These are phyloP conservation scores for Colletotrichum ledebouriae DNA, from an alignment of 2,329 filamentous ascomycete species.

Conservation along the genomic window DNA sequence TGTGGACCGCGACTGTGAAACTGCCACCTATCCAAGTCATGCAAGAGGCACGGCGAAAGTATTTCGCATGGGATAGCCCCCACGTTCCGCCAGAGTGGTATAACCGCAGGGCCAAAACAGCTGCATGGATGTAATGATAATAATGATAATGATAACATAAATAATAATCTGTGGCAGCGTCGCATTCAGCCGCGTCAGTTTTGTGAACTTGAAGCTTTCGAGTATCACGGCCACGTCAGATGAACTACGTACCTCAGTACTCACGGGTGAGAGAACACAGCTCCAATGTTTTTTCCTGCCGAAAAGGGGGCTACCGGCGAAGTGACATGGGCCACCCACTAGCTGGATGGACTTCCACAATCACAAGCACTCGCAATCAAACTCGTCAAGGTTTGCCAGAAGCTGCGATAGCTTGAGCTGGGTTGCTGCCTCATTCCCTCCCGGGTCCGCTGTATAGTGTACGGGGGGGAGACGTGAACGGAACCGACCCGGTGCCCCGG, in stretches of 20 bases:
- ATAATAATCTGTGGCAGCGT: too few relatives aligned
- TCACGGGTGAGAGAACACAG: not conserved
- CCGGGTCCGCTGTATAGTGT: not conserved
- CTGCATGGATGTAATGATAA: too few relatives aligned
- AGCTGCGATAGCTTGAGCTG: not conserved
- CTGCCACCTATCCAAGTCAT: too few relatives aligned
- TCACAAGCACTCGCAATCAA: not conserved
- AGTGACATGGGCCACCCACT: not conserved
- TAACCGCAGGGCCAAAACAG: too few relatives aligned
- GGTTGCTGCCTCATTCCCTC: not conserved
- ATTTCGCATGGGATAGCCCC: too few relatives aligned
- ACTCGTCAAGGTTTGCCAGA: not conserved
- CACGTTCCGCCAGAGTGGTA: too few relatives aligned
- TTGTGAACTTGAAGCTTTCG: too few relatives aligned
- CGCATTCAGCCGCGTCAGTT: too few relatives aligned
- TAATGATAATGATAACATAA: too few relatives aligned
- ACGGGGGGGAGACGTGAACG: conserved; percentile 1
- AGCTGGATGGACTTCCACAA: not conserved
- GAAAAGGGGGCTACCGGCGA: conserved; percentile 1
- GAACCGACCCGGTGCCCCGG: conserved; percentile 18
- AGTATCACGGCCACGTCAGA: conserved; percentile 11
- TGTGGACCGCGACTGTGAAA: too few relatives aligned
- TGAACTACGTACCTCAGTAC: not conserved
- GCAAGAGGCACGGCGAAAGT: too few relatives aligned
- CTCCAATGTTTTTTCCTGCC: not conserved